These are phyloP conservation scores for Paraconiothyrium sp. DNA, from an alignment of 2,329 filamentous ascomycete species.

Conservation along the genomic window DNA sequence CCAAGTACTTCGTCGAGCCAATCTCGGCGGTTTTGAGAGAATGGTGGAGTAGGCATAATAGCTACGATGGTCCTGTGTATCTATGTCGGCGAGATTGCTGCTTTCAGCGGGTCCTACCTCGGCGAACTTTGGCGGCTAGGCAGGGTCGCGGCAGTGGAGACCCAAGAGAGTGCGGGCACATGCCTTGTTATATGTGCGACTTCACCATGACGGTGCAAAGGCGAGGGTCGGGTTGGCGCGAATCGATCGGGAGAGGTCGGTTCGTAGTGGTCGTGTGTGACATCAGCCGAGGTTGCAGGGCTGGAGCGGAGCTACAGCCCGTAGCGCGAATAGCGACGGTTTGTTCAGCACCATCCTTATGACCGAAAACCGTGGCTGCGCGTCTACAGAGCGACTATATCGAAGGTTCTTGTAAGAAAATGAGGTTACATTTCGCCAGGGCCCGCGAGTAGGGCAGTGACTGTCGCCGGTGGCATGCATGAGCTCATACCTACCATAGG, in stretches of 20 bases:
- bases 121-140: background rate
- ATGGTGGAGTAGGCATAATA: slow-evolving; percentile 48
- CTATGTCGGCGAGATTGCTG: background rate
- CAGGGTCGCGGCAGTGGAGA: slow-evolving; percentile 1
- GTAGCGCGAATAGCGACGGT: background rate
- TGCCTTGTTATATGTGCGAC: slow-evolving; percentile 1
- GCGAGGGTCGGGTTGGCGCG: background rate
- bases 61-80: background rate
- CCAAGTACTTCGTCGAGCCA: slow-evolving; percentile 46
- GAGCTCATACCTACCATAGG: too few relatives aligned
- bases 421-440: too few relatives aligned
- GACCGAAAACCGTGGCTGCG: background rate
- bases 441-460: too few relatives aligned
- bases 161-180: background rate
- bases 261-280: background rate
- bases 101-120: background rate
- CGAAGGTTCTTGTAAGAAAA: too few relatives aligned
- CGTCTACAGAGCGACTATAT: background rate
- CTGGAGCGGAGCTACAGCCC: background rate
- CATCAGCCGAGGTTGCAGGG: slow-evolving; percentile 12
- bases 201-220: slow-evolving; percentile 2
- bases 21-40: slow-evolving; percentile 47
- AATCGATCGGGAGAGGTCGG: slow-evolving; percentile 12
- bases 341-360: background rate
- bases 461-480: too few relatives aligned